Percentiles rank a stretch among this genome's conserved stretches.
Conservation (phyloP, 106 monocot genomes). For the Dioscorea alata region DNA sequence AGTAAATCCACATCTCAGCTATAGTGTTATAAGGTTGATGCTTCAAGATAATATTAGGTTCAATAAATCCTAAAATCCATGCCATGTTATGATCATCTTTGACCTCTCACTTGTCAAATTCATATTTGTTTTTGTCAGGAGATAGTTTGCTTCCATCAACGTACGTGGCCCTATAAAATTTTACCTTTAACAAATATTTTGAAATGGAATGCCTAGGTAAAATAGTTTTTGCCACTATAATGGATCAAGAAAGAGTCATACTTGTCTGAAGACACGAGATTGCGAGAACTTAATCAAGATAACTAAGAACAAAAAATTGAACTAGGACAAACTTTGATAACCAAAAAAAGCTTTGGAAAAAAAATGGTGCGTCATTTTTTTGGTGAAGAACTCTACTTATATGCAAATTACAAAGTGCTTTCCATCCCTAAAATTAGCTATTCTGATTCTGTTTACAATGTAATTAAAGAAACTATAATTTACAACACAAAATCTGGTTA, state of each 20-base stretch:
- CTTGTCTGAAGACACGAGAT: neutral
- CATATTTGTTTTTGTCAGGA: neutral
- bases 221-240: slow-evolving; percentile 3
- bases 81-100: slow-evolving; percentile 5
- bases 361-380: neutral
- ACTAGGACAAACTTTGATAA: neutral
- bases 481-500: no score
- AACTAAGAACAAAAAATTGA: neutral
- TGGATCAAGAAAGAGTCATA: neutral
- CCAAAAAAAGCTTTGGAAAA: neutral
- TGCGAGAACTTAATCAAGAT: neutral
- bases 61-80: neutral
- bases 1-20: neutral
- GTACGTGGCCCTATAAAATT: slow-evolving; percentile 1
- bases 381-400: neutral
- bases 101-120: neutral
- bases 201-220: neutral
- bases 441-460: no score
- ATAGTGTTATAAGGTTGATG: neutral
- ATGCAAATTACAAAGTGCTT: neutral
- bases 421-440: no score
- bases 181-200: slow-evolving; percentile 2
- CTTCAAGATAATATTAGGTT: slow-evolving; percentile 1
- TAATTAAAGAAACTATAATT: no score
- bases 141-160: neutral